Evolutionary conservation across 2,329 filamentous ascomycete genomes (phyloP), one percentile per base, ranked within the genome.

Genomic region (Penicillium sp.): DNA sequence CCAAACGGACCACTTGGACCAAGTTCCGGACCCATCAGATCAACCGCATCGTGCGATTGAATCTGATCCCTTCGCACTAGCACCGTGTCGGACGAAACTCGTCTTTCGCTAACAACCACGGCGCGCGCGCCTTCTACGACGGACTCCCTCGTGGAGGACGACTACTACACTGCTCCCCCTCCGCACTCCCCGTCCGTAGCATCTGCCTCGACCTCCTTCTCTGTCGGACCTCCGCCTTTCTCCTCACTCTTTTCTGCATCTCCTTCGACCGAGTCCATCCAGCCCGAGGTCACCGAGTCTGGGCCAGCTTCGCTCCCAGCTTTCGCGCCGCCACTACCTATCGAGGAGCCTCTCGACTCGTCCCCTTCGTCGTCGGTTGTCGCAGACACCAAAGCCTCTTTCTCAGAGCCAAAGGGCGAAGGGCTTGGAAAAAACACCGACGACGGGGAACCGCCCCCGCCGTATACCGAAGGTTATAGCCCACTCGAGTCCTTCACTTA

Each of bases 401-500:
- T 95, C 66, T 87, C 89, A 63, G 91, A 95, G 72, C 87, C 82
- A 61, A 95, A 96, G 74, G 83, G 83, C 66, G 82, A 87, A 63
- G 82, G 85, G 33, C 85, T 85, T 53, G 84, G 84, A 63, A 94
- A 94, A 71, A 83, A 78, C 52, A 68, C 81, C 53, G 83, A 86
- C 79, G 92, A 97, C 76, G 83, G 84, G 74, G 94, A 97, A 77
- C 92, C 92, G 53, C 94, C 94, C 55, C 94, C 94, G 52, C 92
- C 94, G 51, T 99, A 99, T 74, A 91, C 89, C 62, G 92, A 97
- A 68, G 92, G 92, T 65, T 88, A 86, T 55, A 96, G 90, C 78
- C 94, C 94, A 57, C 85, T 99, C 71, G 83, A 88, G 55, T 90
- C 90, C 51, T 99, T 99, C 69, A 87, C 88, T 65, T 99, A 95